These are phyloP conservation scores for Haberlea rhodopensis DNA, from an alignment of 257 asterid species.

Conservation along the genomic window DNA sequence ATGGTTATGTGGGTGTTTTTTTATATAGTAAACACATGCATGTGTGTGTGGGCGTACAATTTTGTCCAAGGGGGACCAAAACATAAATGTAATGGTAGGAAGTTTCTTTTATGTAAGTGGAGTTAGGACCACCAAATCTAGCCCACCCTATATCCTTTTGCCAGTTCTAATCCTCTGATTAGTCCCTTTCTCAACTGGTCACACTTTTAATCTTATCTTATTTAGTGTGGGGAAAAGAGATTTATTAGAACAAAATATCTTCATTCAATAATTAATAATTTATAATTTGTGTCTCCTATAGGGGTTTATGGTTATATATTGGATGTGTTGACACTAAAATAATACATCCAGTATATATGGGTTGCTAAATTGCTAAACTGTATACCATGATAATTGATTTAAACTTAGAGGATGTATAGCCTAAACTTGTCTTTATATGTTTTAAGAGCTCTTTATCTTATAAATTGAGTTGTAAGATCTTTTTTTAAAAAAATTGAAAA, in stretches of 20 bases:
- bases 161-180: slow-evolving; percentile 45
- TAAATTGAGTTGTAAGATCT: too few relatives aligned
- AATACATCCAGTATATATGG: too few relatives aligned
- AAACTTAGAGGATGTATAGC: too few relatives aligned
- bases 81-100: slow-evolving; percentile 31
- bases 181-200: slow-evolving; percentile 51
- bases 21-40: neutral
- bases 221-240: neutral
- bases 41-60: neutral
- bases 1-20: neutral
- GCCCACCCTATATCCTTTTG: slow-evolving; percentile 41
- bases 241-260: neutral
- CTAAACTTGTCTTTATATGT: too few relatives aligned
- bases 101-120: neutral
- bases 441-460: too few relatives aligned
- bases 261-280: neutral
- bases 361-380: too few relatives aligned
- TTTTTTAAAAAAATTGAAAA: too few relatives aligned
- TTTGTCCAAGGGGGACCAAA: slow-evolving; percentile 35
- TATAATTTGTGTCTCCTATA: too few relatives aligned
- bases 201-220: slow-evolving; percentile 19
- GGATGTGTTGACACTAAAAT: too few relatives aligned
- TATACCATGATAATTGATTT: too few relatives aligned
- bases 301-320: too few relatives aligned
- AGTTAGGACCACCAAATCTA: slow-evolving; percentile 5